phyloP scores from a whole-genome alignment of 352 stramenopile genomes.

The Phytophthora pistaciae region DNA sequence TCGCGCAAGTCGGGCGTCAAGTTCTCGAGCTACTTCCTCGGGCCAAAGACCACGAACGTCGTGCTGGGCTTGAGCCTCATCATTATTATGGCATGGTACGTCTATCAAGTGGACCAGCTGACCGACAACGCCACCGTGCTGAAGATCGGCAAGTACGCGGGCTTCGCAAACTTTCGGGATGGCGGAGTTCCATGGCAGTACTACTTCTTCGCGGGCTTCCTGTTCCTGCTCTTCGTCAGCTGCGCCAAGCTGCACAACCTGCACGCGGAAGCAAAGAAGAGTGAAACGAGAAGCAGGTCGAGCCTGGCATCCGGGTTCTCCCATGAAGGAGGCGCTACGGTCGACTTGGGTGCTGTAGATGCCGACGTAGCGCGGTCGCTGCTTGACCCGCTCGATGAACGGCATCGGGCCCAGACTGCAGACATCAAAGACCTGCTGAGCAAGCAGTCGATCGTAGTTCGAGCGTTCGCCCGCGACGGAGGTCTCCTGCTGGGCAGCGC shows the following conservation, averaged over 20 bases:
- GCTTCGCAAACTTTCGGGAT: slow-evolving; percentile 66
- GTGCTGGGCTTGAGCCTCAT: slow-evolving; percentile 56
- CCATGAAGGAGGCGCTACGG: slow-evolving; percentile 20
- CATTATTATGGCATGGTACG: slow-evolving; percentile 68
- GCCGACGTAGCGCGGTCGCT: slow-evolving; percentile 39
- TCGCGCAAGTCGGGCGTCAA: slow-evolving; percentile 31
- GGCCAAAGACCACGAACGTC: slow-evolving; percentile 42
- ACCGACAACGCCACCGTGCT: slow-evolving; percentile 35
- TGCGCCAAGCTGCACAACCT: slow-evolving; percentile 76
- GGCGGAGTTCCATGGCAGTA: slow-evolving; percentile 60
- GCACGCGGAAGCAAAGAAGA: slow-evolving; percentile 36
- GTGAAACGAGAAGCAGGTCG: slow-evolving; percentile 4
- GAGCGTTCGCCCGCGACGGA: slow-evolving; percentile 76
- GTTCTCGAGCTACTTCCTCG: slow-evolving; percentile 61
- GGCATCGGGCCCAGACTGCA: slow-evolving; percentile 27
- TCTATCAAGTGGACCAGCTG: slow-evolving; percentile 57
- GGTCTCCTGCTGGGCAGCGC: slow-evolving; percentile 72
- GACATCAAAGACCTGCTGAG: slow-evolving; percentile 66
- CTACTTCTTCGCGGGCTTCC: slow-evolving; percentile 69
- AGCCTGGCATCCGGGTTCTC: slow-evolving; percentile 23
- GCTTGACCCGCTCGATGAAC: slow-evolving; percentile 42
- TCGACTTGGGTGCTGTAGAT: slow-evolving; percentile 38
- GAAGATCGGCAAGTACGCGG: slow-evolving; percentile 60
- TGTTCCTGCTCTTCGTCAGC: slow-evolving; percentile 71
- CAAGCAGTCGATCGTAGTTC: slow-evolving; percentile 69